These are phyloP conservation scores for Epichloe brachyelytri DNA, from an alignment of 2,329 filamentous ascomycete genomes.

Conservation along the genomic window DNA sequence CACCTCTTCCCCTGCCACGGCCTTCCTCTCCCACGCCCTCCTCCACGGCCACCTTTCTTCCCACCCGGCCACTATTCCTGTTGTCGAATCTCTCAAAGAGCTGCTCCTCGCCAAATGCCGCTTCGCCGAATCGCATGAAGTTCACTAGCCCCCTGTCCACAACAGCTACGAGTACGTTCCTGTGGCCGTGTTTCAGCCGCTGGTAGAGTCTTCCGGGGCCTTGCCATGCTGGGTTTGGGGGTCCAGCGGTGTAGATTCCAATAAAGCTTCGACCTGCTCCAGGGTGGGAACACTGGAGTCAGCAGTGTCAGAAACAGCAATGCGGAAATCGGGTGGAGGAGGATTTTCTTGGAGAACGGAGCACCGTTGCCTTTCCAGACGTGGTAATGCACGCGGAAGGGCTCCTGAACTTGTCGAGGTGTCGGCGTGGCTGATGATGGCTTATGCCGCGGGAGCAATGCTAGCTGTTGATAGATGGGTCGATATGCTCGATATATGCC, in stretches of 20 bases:
- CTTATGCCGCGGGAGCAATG: conserved; percentile 60
- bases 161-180: conserved; percentile 74
- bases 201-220: conserved; percentile 49
- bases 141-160: conserved; percentile 86
- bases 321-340: conserved; percentile 66
- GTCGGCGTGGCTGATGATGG: conserved; percentile 25
- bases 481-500: conserved; percentile 54
- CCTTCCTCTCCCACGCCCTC: conserved; percentile 11
- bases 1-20: conserved; percentile 9
- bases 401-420: conserved; percentile 23
- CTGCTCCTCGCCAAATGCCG: conserved; percentile 63
- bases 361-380: conserved; percentile 57
- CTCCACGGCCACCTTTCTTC: conserved; percentile 18
- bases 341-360: conserved; percentile 68
- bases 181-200: conserved; percentile 69
- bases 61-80: conserved; percentile 31
- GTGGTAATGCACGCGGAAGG: conserved; percentile 65
- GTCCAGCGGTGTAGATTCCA: conserved; percentile 63
- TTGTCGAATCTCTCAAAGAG: conserved; percentile 48
- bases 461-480: conserved; percentile 64
- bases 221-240: conserved; percentile 30
- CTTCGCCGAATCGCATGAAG: conserved; percentile 70
- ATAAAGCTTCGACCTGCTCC: conserved; percentile 54
- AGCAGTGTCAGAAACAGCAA: conserved; percentile 69
- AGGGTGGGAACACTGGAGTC: conserved; percentile 60